These are phyloP conservation scores for Cicer chorassanicum DNA, from an alignment of 306 rosid genomes.

Conservation along the genomic window DNA sequence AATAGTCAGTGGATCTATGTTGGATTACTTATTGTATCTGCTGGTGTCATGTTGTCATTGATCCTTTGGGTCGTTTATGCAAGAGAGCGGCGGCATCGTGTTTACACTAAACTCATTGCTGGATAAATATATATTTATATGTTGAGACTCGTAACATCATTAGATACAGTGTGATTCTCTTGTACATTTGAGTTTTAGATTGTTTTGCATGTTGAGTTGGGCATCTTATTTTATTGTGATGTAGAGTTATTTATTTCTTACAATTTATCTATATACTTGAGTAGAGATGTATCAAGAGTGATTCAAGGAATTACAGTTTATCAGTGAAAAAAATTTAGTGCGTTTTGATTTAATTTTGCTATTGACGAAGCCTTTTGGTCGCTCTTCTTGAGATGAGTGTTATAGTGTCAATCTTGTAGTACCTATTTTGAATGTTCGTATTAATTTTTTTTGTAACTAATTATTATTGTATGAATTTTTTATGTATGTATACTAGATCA, in stretches of 20 bases:
- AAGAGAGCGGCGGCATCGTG: constrained; percentile 86
- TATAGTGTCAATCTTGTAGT: neutral
- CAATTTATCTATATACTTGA: constrained; percentile 7
- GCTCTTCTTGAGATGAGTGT: neutral
- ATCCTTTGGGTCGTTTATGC: constrained; percentile 94
- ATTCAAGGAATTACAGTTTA: constrained; percentile 10
- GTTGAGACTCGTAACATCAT: constrained; percentile 29
- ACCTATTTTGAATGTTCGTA: neutral
- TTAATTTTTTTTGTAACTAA: neutral
- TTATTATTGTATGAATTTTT: too few relatives aligned
- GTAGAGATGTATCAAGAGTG: constrained; percentile 10
- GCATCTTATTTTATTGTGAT: constrained; percentile 29
- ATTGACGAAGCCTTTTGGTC: neutral
- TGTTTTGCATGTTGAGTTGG: neutral
- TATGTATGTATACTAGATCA: too few relatives aligned
- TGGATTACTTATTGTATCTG: constrained; percentile 73
- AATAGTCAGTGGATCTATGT: constrained; percentile 64
- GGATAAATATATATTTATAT: constrained; percentile 39
- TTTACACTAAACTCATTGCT: constrained; percentile 60
- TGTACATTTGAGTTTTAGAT: constrained; percentile 47
- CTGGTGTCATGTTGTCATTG: constrained; percentile 77
- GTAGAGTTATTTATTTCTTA: constrained; percentile 36
- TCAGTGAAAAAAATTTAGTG: neutral
- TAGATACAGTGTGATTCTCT: constrained; percentile 22
- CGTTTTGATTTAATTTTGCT: constrained; percentile 6